Conservation (phyloP, 2,329 filamentous ascomycete genomes). For the Chaetomiaceae sp. region DNA sequence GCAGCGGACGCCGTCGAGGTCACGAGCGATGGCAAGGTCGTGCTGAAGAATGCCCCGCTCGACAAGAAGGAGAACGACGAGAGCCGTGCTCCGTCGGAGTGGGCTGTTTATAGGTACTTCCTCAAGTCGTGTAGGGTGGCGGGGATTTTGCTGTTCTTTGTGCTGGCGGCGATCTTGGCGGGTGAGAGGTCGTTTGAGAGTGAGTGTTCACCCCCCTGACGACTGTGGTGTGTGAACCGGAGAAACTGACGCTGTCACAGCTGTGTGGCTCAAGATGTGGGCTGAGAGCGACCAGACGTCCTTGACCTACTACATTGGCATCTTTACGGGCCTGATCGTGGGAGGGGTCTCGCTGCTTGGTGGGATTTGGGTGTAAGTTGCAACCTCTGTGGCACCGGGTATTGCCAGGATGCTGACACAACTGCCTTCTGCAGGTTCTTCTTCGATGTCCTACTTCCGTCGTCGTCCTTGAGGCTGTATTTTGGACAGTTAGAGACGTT, state of each 20-base stretch:
- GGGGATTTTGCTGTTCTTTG: slow-evolving; percentile 11
- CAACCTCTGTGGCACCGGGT: too few relatives aligned
- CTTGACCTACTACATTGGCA: slow-evolving; percentile 8
- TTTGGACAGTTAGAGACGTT: slow-evolving; percentile 7
- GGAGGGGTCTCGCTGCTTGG: slow-evolving; percentile 8
- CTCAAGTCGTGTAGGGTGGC: slow-evolving; percentile 7
- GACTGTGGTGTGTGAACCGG: background rate
- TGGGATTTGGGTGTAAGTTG: slow-evolving; percentile 7
- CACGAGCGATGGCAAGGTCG: slow-evolving; percentile 10
- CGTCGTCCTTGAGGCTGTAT: slow-evolving; percentile 7
- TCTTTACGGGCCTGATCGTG: slow-evolving; percentile 12
- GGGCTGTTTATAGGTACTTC: slow-evolving; percentile 12
- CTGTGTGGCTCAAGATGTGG: slow-evolving; percentile 16
- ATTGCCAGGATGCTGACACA: too few relatives aligned
- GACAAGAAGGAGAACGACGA: slow-evolving; percentile 7
- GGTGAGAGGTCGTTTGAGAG: slow-evolving; percentile 12
- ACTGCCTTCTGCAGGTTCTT: slow-evolving; percentile 6
- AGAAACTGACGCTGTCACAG: background rate
- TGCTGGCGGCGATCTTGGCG: slow-evolving; percentile 6
- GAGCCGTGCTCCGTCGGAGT: slow-evolving; percentile 11
- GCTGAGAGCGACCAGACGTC: slow-evolving; percentile 1
- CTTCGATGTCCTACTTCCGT: slow-evolving; percentile 8
- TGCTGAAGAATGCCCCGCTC: slow-evolving; percentile 6
- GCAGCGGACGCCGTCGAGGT: slow-evolving; percentile 7
- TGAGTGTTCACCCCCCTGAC: background rate